A percentile compares a stretch with the other conserved stretches of the same genome.
Evolutionary conservation across 306 rosid species (phyloP).

Genomic region (Cucurbita ficifolia): DNA sequence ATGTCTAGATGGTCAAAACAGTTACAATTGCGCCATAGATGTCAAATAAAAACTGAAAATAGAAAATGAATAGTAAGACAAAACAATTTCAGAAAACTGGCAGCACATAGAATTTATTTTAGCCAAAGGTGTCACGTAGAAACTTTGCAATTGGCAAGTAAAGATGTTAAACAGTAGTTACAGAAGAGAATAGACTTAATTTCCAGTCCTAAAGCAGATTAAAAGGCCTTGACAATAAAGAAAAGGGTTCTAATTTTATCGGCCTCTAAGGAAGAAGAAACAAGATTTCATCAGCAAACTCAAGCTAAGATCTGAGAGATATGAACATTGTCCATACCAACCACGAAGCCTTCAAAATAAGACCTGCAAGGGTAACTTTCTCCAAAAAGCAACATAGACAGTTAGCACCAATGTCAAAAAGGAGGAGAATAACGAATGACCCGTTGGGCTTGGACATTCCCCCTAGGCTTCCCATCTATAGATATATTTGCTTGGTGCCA

Average conservation of each 20-base stretch:
- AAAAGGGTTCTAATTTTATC: not conserved
- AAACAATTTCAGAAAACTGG: not conserved
- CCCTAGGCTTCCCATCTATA: too few species aligned
- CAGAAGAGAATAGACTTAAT: not conserved
- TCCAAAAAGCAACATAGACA: too few species aligned
- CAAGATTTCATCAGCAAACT: too few species aligned
- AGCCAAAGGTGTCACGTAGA: not conserved
- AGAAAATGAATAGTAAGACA: not conserved
- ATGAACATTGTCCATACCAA: too few species aligned
- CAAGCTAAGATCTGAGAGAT: too few species aligned
- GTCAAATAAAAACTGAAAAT: not conserved
- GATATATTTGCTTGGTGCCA: too few species aligned
- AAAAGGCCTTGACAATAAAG: not conserved
- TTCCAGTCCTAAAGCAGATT: not conserved
- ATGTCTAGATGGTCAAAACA: not conserved
- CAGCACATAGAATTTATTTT: not conserved
- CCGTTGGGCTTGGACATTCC: too few species aligned
- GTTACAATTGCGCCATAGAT: not conserved
- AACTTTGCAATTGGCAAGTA: not conserved
- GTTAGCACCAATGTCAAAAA: too few species aligned
- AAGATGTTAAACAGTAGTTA: not conserved
- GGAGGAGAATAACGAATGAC: too few species aligned
- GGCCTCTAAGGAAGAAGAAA: not conserved
- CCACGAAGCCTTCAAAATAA: too few species aligned
- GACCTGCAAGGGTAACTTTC: too few species aligned